A percentile compares a stretch with the other conserved stretches of the same genome.
These are phyloP conservation scores for Dipodascus geniculatus DNA, from an alignment of 805 yeast genomes.

Conservation along the genomic window DNA sequence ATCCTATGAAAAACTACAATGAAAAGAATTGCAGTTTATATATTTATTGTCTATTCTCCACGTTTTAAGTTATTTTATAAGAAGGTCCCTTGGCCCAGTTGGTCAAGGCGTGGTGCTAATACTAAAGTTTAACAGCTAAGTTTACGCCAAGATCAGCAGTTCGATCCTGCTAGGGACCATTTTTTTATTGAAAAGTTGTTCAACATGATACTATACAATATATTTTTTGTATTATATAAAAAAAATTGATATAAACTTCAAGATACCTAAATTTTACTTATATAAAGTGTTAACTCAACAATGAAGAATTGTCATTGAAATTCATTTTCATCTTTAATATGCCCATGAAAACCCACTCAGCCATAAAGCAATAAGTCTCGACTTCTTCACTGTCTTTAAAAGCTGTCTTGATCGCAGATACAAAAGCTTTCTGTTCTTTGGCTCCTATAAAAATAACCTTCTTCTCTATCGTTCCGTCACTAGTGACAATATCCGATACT, in stretches of 20 bases:
- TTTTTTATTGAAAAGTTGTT: too few relatives aligned
- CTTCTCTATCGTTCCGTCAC: neutral
- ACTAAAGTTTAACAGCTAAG: neutral
- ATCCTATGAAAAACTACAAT: too few relatives aligned
- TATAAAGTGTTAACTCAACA: too few relatives aligned
- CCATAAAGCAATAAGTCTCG: neutral
- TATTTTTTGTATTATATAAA: too few relatives aligned
- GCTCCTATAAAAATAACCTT: neutral
- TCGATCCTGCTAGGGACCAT: slow-evolving; percentile 29
- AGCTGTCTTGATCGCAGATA: neutral
- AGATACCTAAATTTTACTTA: too few relatives aligned
- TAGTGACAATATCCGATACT: neutral
- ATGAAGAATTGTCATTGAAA: neutral
- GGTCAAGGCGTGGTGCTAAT: neutral
- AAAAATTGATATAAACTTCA: neutral
- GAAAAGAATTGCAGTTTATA: too few relatives aligned
- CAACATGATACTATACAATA: neutral
- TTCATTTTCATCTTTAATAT: neutral
- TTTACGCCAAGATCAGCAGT: slow-evolving; percentile 37
- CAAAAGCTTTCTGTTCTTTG: neutral
- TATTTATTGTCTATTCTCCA: too few relatives aligned
- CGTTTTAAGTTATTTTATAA: too few relatives aligned
- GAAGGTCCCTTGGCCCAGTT: neutral
- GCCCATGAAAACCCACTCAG: neutral
- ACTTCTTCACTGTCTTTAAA: neutral